Evolutionary conservation across 495 filamentous ascomycete genomes (phyloP), one percentile per base, ranked within the genome.

Genomic region (Neurospora sublineolata): DNA sequence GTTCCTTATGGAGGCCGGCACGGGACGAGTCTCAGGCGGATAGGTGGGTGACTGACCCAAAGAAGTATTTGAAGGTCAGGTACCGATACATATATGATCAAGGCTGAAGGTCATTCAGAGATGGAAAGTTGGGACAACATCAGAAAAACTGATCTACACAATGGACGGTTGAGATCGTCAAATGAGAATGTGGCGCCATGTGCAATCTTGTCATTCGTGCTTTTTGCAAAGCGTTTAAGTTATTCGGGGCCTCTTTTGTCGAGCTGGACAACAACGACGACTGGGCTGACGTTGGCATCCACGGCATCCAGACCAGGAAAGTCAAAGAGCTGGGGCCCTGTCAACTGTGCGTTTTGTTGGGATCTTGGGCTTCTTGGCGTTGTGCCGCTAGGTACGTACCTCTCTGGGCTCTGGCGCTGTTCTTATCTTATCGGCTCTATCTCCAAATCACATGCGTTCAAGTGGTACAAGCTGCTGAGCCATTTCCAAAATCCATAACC

Each of bases 151-250:
- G 4, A 4, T 58, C 9, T 27, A 58, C 23, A 58, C 46, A 30
- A 60, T 60, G 23, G 23, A 14, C 23, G 23, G 23, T 33, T 27
- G 23, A 23, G 23, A 58, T 14, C 23, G 1, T 3, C 23, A 60
- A 60, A 60, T 68, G 12, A 38, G 71, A 14, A 38, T 52, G 18
- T 16, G 72, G 58, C 41, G 70, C 72, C 74, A 74, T 76, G 74
- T 76, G 74, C 74, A 11, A 64, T 64, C 18, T 71, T 70, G 37
- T 72, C 72, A 76, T 74, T 76, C 74, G 74, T 70, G 6, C 14
- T 3, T 46, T n/a, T 41, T n/a, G n/a, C 27, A 18, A 52, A 9
- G 14, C 9, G 39, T 68, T n/a, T n/a, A n/a, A n/a, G n/a, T n/a
- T 30, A 27, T 10, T 64, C 20, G 70, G 41, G 7, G 41, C 18